Evolutionary conservation across 768 basidiomycete species (phyloP), one percentile per base, ranked within the genome.

Genomic region (Amyloporia xantha): DNA sequence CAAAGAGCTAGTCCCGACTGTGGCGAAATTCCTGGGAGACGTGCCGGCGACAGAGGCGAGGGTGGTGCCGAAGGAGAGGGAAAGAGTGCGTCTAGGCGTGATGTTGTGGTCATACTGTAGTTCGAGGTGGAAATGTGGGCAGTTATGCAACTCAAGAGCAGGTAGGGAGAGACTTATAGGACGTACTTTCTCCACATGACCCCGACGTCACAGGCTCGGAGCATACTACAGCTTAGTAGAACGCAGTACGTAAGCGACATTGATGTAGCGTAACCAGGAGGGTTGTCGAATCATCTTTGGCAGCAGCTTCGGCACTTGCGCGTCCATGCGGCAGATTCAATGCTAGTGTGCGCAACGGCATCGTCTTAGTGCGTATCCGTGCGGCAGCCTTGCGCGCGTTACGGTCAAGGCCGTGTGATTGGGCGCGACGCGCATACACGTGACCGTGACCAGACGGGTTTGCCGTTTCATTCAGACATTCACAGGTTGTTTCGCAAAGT

Each of bases 1-100:
- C 47, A 54, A 0, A 72, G 43, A 2, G 62, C 50, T 26, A 54
- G 33, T 44, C 67, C 63, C 2, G 71, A 69, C 39, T 64, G 59
- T 28, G 39, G 45, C 9, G 46, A 59, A 19, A 61, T 46, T 3
- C 70, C 62, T 1, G 59, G 40, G 15, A 59, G 44, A 2, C 59
- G 55, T 6, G 44, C 37, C 3, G 57, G 59, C n/a, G 41, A 54
- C 35, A 41, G 24, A 1, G 48, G 24, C 1, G 48, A 47, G 2
- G 49, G 47, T 11, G 37, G 35, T 6, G 47, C 19, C 2, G 47
- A 20, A 1, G 54, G 54, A 23, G 39, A 9, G 12, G 57, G 57
- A 41, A 58, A 58, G 4, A 54, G 43, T 2, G 21, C 15, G 26
- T 52, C 48, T n/a, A 57, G 48, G 19, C 40, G 30, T 33, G 30